A percentile compares a stretch with the other conserved stretches of the same genome.
These are phyloP conservation scores for Aspergillus floridensis DNA, from an alignment of 2,329 filamentous ascomycete species.

Conservation along the genomic window DNA sequence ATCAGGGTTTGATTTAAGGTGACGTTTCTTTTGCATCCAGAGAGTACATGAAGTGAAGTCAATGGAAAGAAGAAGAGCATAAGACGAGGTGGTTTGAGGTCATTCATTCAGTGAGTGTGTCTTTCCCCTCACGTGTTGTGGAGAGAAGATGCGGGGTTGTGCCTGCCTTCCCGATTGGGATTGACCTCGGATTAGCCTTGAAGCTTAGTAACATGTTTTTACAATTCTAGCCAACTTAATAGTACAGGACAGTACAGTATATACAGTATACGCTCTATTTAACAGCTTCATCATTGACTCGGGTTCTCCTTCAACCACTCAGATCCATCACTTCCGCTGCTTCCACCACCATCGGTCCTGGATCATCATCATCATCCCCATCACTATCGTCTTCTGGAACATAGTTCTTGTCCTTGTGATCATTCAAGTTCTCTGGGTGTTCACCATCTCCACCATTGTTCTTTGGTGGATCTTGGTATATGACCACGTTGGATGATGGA, in stretches of 20 bases:
- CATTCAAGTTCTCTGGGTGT: neutral
- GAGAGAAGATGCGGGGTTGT: conserved; percentile 7
- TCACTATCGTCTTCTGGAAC: neutral
- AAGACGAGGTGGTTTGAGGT: neutral
- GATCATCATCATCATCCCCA: neutral
- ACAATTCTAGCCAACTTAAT: neutral
- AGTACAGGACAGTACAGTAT: too few species aligned
- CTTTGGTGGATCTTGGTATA: too few species aligned
- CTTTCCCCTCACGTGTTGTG: conserved; percentile 9
- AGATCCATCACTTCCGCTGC: neutral
- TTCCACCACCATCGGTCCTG: neutral
- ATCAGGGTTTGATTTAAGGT: too few species aligned
- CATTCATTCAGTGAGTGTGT: neutral
- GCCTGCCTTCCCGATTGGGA: neutral
- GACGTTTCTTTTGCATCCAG: too few species aligned
- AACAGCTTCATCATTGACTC: neutral
- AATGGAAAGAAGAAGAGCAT: neutral
- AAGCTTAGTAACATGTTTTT: conserved; percentile 6
- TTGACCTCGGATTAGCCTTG: too few species aligned
- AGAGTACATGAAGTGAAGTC: neutral
- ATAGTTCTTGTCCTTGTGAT: neutral
- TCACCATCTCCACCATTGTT: neutral
- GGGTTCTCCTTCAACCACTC: neutral
- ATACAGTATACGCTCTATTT: neutral
- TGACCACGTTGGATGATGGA: too few species aligned